Conservation (phyloP, 768 basidiomycete species). For the Suillus paluster region DNA sequence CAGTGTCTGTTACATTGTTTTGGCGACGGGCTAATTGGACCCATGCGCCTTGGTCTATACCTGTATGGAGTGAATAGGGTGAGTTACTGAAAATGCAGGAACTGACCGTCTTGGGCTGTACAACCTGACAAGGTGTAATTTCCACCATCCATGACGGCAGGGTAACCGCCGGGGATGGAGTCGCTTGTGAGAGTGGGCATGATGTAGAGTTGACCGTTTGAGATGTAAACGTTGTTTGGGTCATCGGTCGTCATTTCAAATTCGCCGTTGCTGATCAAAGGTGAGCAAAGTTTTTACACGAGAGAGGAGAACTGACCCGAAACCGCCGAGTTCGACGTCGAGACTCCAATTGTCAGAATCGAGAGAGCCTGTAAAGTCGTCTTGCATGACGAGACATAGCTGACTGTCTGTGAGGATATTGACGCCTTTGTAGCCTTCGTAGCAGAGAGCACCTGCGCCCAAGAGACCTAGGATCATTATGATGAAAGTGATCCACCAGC, state of each 20-base stretch:
- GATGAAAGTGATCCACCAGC: conserved; percentile 53
- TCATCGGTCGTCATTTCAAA: conserved; percentile 58
- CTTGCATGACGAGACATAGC: conserved; percentile 51
- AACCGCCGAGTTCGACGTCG: conserved; percentile 60
- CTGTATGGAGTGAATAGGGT: conserved; percentile 8
- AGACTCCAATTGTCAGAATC: conserved; percentile 49
- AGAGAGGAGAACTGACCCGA: conserved; percentile 38
- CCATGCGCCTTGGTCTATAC: conserved; percentile 28
- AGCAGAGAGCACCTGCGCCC: conserved; percentile 49
- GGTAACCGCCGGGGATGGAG: conserved; percentile 39
- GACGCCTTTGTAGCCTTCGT: conserved; percentile 46
- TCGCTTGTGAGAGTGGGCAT: conserved; percentile 62
- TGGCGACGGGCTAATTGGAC: conserved; percentile 15
- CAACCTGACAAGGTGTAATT: conserved; percentile 43
- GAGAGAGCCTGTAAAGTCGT: conserved; percentile 50
- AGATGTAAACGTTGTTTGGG: conserved; percentile 45
- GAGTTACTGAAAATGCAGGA: not conserved
- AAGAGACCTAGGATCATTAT: conserved; percentile 47
- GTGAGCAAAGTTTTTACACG: conserved; percentile 9
- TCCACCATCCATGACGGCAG: conserved; percentile 45
- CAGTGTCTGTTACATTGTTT: conserved; percentile 39
- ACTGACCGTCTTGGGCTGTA: conserved; percentile 19
- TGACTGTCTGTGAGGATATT: conserved; percentile 38
- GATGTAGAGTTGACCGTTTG: conserved; percentile 59
- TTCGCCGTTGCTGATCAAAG: conserved; percentile 45